phyloP scores from a whole-genome alignment of 2,329 filamentous ascomycete genomes.

The Ascochyta fabae region DNA sequence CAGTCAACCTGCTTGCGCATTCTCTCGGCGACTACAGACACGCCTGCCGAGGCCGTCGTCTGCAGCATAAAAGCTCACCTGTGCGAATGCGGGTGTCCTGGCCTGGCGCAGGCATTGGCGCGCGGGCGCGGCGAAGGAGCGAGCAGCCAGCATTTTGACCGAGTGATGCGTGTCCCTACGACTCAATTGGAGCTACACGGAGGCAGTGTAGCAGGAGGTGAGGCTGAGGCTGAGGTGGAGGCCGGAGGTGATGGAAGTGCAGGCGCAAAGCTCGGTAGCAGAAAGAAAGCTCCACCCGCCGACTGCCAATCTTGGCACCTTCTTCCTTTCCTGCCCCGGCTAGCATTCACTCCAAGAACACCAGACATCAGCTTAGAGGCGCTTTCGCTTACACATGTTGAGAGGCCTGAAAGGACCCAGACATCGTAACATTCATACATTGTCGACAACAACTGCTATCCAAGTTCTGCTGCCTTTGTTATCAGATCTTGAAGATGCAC shows the following conservation, averaged over 20 bases:
- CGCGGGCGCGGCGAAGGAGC: conserved; percentile 76
- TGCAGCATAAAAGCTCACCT: conserved; percentile 58
- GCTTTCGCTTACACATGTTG: not conserved
- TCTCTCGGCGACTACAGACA: not conserved
- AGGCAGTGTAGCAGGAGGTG: conserved; percentile 37
- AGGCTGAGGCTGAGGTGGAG: conserved; percentile 21
- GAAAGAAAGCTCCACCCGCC: conserved; percentile 41
- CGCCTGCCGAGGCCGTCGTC: not conserved
- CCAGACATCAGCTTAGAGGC: not conserved
- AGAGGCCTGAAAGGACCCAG: not conserved
- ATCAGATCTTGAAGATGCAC: conserved; percentile 12
- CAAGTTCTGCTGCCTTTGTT: not conserved
- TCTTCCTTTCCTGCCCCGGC: conserved; percentile 11
- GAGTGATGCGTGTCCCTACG: conserved; percentile 27
- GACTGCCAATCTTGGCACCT: conserved; percentile 6
- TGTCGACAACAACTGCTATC: not conserved
- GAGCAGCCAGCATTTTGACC: conserved; percentile 80
- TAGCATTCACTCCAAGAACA: conserved; percentile 7
- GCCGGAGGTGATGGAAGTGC: conserved; percentile 29
- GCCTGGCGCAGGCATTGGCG: conserved; percentile 80
- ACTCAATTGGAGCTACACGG: conserved; percentile 45
- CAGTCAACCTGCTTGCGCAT: conserved; percentile 13
- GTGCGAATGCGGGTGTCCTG: conserved; percentile 57
- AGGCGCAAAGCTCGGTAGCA: conserved; percentile 31
- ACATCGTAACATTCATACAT: not conserved